Conservation (phyloP, 2,329 filamentous ascomycete genomes). For the Alternaria sp. region DNA sequence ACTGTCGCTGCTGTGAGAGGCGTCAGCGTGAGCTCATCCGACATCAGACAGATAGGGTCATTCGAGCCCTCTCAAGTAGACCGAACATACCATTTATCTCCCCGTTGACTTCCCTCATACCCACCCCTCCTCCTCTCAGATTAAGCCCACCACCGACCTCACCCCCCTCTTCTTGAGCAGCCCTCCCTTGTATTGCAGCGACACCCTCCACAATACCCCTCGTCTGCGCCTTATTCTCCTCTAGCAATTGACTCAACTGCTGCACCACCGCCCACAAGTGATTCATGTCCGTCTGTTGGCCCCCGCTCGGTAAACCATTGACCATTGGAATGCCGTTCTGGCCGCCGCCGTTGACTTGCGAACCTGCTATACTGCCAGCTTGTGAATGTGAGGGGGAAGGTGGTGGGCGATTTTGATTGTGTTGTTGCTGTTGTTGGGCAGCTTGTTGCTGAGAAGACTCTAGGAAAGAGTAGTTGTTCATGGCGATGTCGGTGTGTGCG, state of each 20-base stretch:
- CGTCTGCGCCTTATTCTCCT: slow-evolving; percentile 53
- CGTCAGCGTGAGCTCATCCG: slow-evolving; percentile 14
- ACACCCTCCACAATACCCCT: slow-evolving; percentile 51
- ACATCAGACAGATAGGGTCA: not conserved
- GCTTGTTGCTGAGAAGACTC: slow-evolving; percentile 28
- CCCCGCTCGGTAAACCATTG: slow-evolving; percentile 51
- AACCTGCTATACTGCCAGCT: slow-evolving; percentile 24
- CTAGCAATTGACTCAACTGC: slow-evolving; percentile 51
- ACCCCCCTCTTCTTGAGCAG: slow-evolving; percentile 45
- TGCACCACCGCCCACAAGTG: slow-evolving; percentile 54
- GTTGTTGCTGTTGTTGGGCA: slow-evolving; percentile 20
- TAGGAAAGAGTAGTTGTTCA: slow-evolving; percentile 53
- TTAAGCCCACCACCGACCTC: slow-evolving; percentile 20
- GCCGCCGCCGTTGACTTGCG: slow-evolving; percentile 44
- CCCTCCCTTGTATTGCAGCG: slow-evolving; percentile 49
- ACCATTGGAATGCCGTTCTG: slow-evolving; percentile 51
- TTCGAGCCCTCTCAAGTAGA: not conserved
- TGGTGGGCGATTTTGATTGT: slow-evolving; percentile 41
- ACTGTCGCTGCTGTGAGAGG: slow-evolving; percentile 40
- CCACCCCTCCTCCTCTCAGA: slow-evolving; percentile 17
- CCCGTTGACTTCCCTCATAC: slow-evolving; percentile 47
- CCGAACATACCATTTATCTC: slow-evolving; percentile 43
- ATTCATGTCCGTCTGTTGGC: slow-evolving; percentile 56
- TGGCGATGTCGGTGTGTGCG: slow-evolving; percentile 25
- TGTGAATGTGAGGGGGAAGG: slow-evolving; percentile 47